A percentile compares a stretch with the other conserved stretches of the same genome.
Conservation (phyloP, 306 rosid genomes). For the Cicer arietinum region DNA sequence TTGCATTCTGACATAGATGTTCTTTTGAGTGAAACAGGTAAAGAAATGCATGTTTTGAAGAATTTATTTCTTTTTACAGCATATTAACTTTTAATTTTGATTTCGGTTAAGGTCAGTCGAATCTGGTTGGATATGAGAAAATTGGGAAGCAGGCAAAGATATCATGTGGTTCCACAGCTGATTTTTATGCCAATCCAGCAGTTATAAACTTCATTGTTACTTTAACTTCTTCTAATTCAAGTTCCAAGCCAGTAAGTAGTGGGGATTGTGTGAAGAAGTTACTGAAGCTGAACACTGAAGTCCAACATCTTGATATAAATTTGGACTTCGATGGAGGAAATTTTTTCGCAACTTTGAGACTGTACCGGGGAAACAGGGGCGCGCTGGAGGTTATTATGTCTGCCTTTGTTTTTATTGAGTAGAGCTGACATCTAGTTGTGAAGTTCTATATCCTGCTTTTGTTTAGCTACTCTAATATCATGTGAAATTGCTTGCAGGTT, state of each 20-base stretch:
- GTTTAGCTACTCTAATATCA: slow-evolving; percentile 35
- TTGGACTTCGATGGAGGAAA: slow-evolving; percentile 83
- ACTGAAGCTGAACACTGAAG: slow-evolving; percentile 69
- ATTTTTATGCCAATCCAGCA: slow-evolving; percentile 82
- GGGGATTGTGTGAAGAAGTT: slow-evolving; percentile 84
- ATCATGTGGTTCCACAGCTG: slow-evolving; percentile 65
- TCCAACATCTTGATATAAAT: slow-evolving; percentile 67
- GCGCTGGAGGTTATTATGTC: slow-evolving; percentile 74
- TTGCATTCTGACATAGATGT: slow-evolving; percentile 80
- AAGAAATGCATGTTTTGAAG: slow-evolving; percentile 41
- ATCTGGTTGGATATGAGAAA: slow-evolving; percentile 51
- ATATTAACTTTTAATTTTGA: slow-evolving; percentile 41
- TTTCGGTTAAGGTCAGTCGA: slow-evolving; percentile 61
- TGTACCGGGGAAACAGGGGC: slow-evolving; percentile 83
- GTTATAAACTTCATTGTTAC: slow-evolving; percentile 73
- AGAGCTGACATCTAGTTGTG: slow-evolving; percentile 36
- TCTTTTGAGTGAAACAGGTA: slow-evolving; percentile 81
- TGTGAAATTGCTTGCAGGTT: slow-evolving; percentile 62
- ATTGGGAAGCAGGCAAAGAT: slow-evolving; percentile 68
- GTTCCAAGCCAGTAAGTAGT: slow-evolving; percentile 77
- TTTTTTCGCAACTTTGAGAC: slow-evolving; percentile 72
- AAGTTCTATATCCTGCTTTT: slow-evolving; percentile 14
- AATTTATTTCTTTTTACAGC: slow-evolving; percentile 31
- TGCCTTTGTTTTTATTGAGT: slow-evolving; percentile 36
- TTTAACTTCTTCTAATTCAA: slow-evolving; percentile 58